Conservation (phyloP, 257 asterid species). For the Eustoma russellianum region DNA sequence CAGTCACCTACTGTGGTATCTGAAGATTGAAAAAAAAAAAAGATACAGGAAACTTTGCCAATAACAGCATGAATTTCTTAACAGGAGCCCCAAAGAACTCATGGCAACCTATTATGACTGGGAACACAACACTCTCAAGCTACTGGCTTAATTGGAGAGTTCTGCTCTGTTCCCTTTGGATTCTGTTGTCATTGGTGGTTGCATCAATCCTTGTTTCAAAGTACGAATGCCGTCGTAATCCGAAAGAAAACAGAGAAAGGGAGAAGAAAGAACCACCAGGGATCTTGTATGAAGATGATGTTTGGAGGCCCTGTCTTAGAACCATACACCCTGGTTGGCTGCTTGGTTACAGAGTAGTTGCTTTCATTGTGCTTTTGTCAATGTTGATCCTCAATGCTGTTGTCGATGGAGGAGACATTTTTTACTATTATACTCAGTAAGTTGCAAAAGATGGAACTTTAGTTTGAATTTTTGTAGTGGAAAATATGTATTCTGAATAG, state of each 20-base stretch:
- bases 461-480: neutral
- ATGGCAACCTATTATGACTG: constrained; percentile 85
- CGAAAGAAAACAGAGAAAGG: constrained; percentile 15
- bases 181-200: constrained; percentile 48
- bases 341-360: constrained; percentile 52
- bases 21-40: neutral
- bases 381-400: constrained; percentile 62
- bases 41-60: neutral
- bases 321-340: constrained; percentile 84
- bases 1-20: neutral
- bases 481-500: neutral
- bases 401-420: no score
- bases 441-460: constrained; percentile 6
- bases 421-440: constrained; percentile 92
- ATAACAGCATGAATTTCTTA: constrained; percentile 52
- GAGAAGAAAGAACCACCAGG: constrained; percentile 25
- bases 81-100: constrained; percentile 64
- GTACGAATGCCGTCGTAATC: constrained; percentile 37
- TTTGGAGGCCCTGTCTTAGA: constrained; percentile 75
- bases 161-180: constrained; percentile 62
- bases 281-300: constrained; percentile 66
- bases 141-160: constrained; percentile 97
- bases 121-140: constrained; percentile 54
- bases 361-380: constrained; percentile 61
- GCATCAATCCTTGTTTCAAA: constrained; percentile 66